Conservation (phyloP, 495 filamentous ascomycete genomes). For the Penicillium diatomitis region DNA sequence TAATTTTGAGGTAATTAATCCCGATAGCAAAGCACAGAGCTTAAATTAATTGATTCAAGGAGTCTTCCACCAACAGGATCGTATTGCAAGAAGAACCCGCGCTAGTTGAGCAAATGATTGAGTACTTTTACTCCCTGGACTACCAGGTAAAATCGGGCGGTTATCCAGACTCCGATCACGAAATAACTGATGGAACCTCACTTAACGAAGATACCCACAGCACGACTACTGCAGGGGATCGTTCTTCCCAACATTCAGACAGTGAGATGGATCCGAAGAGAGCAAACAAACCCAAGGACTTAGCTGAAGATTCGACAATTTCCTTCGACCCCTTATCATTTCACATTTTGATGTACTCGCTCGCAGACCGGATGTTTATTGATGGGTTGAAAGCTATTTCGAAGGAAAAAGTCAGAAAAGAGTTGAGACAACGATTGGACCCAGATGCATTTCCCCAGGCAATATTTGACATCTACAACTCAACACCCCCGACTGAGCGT, state of each 20-base stretch:
- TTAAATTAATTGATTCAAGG: neutral
- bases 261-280: neutral
- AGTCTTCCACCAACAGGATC: slow-evolving; percentile 6
- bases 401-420: slow-evolving; percentile 3
- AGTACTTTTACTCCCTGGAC: slow-evolving; percentile 14
- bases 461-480: slow-evolving; percentile 23
- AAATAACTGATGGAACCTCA: neutral
- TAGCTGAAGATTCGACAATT: neutral
- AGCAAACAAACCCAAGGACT: neutral
- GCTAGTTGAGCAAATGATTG: slow-evolving; percentile 8
- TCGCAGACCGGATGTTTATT: slow-evolving; percentile 12
- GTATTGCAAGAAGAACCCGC: slow-evolving; percentile 7
- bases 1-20: neutral
- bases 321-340: neutral
- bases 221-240: neutral
- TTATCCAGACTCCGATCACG: neutral
- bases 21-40: neutral
- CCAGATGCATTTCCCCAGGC: slow-evolving; percentile 14
- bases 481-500: slow-evolving; percentile 20
- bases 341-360: slow-evolving; percentile 14
- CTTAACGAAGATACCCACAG: neutral
- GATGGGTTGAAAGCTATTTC: slow-evolving; percentile 7
- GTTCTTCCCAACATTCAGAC: neutral
- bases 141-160: slow-evolving; percentile 1
- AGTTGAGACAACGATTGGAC: slow-evolving; percentile 7